phyloP scores from a whole-genome alignment of 345 rosid genomes.

The Boechera retrofracta region DNA sequence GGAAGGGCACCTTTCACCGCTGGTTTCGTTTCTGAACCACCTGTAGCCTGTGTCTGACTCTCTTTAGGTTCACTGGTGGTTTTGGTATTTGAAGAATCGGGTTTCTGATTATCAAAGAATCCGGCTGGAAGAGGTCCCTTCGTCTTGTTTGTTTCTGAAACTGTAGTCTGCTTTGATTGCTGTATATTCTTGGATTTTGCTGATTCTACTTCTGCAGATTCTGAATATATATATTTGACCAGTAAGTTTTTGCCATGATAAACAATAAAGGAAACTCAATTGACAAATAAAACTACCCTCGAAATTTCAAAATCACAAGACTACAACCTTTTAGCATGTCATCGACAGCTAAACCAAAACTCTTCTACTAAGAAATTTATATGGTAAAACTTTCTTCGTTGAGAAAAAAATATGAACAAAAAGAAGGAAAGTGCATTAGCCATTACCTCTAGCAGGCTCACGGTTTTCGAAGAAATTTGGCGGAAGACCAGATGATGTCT shows the following conservation, averaged over 20 bases:
- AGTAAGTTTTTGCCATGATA: slow-evolving; percentile 6
- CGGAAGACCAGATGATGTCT: slow-evolving; percentile 60
- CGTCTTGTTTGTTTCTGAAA: slow-evolving; percentile 50
- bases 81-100: slow-evolving; percentile 65
- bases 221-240: slow-evolving; percentile 1
- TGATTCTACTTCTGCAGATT: slow-evolving; percentile 14
- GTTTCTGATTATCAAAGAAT: slow-evolving; percentile 76
- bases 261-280: neutral
- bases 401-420: neutral
- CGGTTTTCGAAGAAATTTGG: slow-evolving; percentile 61
- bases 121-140: slow-evolving; percentile 81
- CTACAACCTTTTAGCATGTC: neutral
- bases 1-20: slow-evolving; percentile 76
- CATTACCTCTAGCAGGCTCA: slow-evolving; percentile 51
- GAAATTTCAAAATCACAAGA: neutral
- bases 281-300: neutral
- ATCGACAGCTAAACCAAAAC: neutral
- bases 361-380: neutral
- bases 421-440: slow-evolving; percentile 8
- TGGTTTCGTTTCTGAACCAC: slow-evolving; percentile 50
- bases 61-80: slow-evolving; percentile 46
- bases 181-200: slow-evolving; percentile 35
- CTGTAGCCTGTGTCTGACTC: slow-evolving; percentile 37
- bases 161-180: slow-evolving; percentile 42
- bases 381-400: neutral